These are phyloP conservation scores for Septoria linicola DNA, from an alignment of 2,329 filamentous ascomycete genomes.

Conservation along the genomic window DNA sequence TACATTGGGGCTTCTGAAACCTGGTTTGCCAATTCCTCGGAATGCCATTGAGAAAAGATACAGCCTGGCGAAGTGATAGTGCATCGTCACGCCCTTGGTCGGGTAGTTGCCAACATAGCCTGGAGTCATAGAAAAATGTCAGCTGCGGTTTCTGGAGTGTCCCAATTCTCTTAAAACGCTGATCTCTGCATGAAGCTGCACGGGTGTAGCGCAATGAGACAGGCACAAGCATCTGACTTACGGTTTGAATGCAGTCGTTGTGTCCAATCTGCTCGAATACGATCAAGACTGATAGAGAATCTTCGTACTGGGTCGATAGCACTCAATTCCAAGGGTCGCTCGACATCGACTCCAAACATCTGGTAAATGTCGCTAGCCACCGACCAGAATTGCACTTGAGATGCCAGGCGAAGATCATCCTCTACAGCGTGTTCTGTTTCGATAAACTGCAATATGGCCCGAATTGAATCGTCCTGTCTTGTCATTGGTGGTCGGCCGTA, in stretches of 20 bases:
- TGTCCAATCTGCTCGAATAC: conserved; percentile 33
- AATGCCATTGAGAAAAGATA: conserved; percentile 34
- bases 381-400: conserved; percentile 33
- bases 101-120: conserved; percentile 34
- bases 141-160: no score
- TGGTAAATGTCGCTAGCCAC: conserved; percentile 32
- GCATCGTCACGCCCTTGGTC: conserved; percentile 31
- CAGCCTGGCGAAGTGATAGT: conserved; percentile 35
- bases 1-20: conserved; percentile 29
- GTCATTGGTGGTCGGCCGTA: conserved; percentile 43
- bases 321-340: conserved; percentile 29
- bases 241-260: conserved; percentile 29
- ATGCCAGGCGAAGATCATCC: conserved; percentile 32
- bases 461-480: conserved; percentile 36
- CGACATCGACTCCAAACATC: conserved; percentile 35
- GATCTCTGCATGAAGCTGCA: no score
- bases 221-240: no score
- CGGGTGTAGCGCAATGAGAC: no score
- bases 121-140: no score
- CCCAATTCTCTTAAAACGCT: no score
- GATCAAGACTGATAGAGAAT: conserved; percentile 31
- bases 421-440: conserved; percentile 36
- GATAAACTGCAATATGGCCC: conserved; percentile 35
- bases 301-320: conserved; percentile 37
- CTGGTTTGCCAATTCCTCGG: conserved; percentile 29